Percentiles rank a stretch among this genome's conserved stretches.
These are phyloP conservation scores for Kodamaea suecica DNA, from an alignment of 1,139 yeast genomes.

Conservation along the genomic window DNA sequence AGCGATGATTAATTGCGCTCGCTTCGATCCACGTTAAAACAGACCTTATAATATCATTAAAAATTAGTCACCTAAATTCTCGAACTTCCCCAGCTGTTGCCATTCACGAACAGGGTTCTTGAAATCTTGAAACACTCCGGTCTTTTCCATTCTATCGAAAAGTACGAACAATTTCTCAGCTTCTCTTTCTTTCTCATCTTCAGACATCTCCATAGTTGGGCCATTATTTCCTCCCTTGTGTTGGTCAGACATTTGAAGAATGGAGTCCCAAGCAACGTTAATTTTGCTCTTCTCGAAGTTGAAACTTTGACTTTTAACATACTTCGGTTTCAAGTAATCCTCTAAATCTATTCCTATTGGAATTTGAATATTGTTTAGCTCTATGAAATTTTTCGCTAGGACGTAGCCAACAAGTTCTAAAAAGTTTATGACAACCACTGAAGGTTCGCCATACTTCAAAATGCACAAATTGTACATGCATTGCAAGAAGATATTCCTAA, in stretches of 20 bases:
- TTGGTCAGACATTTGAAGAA: conserved; percentile 5
- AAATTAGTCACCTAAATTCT: conserved; percentile 14
- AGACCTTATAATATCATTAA: no score
- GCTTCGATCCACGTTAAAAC: no score
- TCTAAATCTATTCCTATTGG: conserved; percentile 19
- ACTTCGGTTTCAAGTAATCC: conserved; percentile 13
- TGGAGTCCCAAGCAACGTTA: conserved; percentile 10
- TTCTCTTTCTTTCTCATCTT: conserved; percentile 53
- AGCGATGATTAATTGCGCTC: no score
- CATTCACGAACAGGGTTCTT: conserved; percentile 40
- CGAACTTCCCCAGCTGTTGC: conserved; percentile 35
- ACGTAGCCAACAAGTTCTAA: conserved; percentile 26
- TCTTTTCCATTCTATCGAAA: conserved; percentile 48
- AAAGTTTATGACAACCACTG: conserved; percentile 12
- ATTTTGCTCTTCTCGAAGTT: conserved; percentile 9
- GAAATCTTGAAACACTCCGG: conserved; percentile 42
- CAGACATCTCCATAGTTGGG: conserved; percentile 28
- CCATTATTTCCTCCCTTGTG: background rate
- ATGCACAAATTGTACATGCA: conserved; percentile 19
- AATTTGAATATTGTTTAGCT: conserved; percentile 14
- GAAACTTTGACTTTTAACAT: conserved; percentile 4
- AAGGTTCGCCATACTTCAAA: conserved; percentile 9
- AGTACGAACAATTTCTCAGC: conserved; percentile 50
- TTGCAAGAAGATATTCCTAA: conserved; percentile 18
- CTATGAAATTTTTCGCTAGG: conserved; percentile 18